Evolutionary conservation across 768 basidiomycete genomes (phyloP), one percentile per base, ranked within the genome.

Genomic region (Tricholoma flavovirens): DNA sequence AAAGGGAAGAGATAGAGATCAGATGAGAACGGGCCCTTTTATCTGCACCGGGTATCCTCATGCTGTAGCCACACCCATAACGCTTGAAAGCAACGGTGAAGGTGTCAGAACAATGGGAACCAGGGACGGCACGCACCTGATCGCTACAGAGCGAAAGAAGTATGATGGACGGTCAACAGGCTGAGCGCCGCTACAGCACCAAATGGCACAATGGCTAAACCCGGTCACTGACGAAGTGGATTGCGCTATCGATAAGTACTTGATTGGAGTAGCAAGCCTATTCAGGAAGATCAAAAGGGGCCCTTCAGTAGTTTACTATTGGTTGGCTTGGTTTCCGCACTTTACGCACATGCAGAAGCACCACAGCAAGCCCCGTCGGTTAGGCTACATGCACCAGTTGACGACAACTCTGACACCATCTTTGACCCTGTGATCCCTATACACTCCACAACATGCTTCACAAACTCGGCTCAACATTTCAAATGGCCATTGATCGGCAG

Each of bases 91-190:
- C 56, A 56, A 56, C 54, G 61, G 14, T 49, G 29, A 61, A n/a
- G 65, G 66, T 67, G 69, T 69, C 66, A 59, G 61, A 66, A 66
- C 69, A 71, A 69, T 61, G 64, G 68, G 66, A 67, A 69, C 67
- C 69, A 72, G 71, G 71, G 66, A 71, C 70, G 62, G 63, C 66
- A 63, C 62, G 60, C 60, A 61, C 40, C 51, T 54, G 52, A 63
- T 61, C 43, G 54, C 52, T 55, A 55, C 49, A 48, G 48, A 51
- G 50, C 48, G 50, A 51, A 21, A 50, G 51, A 36, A 50, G 52
- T 26, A 54, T 36, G 56, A 59, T 48, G 50, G 55, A 48, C 21
- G 14, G n/a, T 29, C 2, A 5, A 26, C 24, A 43, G 40, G 36
- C 40, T 22, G 17, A 51, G 51, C 55, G 38, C 55, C 49, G 38